phyloP scores from a whole-genome alignment of 2,329 filamentous ascomycete species.

The Aspergillus eucalypticola region DNA sequence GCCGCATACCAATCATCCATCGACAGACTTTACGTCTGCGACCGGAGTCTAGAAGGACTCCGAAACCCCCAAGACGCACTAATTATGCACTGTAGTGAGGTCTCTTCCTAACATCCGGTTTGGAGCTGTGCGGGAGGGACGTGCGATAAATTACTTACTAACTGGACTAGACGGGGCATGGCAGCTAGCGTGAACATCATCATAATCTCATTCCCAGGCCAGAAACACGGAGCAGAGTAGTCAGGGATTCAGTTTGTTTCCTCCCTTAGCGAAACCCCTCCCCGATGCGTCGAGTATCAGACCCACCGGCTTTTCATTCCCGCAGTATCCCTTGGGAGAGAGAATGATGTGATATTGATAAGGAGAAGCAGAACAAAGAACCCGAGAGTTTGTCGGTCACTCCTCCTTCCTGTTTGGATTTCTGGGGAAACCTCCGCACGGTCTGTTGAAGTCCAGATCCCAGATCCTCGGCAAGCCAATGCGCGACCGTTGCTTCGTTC shows the following conservation, averaged over 20 bases:
- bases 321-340: background rate
- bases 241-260: too few species aligned
- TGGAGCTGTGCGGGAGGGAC: background rate
- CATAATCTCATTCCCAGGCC: background rate
- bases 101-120: background rate
- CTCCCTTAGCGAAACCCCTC: too few species aligned
- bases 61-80: background rate
- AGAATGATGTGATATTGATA: background rate
- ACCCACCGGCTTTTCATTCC: background rate
- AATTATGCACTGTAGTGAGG: background rate
- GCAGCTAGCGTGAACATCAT: background rate
- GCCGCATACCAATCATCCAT: too few species aligned
- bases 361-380: background rate
- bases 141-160: background rate
- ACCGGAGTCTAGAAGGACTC: background rate
- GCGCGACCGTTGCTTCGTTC: background rate
- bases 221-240: too few species aligned
- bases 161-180: background rate
- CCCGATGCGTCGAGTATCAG: background rate
- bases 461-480: constrained; percentile 1
- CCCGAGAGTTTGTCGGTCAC: background rate
- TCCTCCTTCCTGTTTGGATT: background rate
- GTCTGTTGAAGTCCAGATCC: constrained; percentile 1
- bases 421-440: constrained; percentile 1
- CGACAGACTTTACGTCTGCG: background rate